Percentiles rank a stretch among this genome's conserved stretches.
Conservation (phyloP, 768 basidiomycete genomes). For the Ramaria sp. region DNA sequence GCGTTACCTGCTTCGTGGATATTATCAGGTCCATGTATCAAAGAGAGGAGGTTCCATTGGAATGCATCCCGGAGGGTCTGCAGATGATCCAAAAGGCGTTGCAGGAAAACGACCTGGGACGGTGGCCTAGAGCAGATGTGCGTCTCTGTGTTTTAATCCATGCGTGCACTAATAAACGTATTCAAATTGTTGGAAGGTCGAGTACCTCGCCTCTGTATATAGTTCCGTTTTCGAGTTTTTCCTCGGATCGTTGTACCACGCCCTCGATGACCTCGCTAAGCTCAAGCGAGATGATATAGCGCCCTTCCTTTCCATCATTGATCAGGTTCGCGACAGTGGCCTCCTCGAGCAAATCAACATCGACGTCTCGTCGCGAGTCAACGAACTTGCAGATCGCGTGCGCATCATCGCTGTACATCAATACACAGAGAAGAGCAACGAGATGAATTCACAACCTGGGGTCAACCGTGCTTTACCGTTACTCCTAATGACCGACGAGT, state of each 20-base stretch:
- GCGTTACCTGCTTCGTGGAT: conserved; percentile 72
- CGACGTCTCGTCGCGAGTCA: conserved; percentile 56
- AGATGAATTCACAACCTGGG: conserved; percentile 58
- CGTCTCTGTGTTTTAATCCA: conserved; percentile 22
- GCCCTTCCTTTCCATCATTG: conserved; percentile 55
- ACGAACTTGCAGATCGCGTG: conserved; percentile 58
- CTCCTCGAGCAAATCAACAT: conserved; percentile 65
- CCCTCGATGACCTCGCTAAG: conserved; percentile 65
- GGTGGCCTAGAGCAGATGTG: conserved; percentile 80
- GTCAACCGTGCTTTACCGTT: conserved; percentile 76
- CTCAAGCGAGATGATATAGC: conserved; percentile 63
- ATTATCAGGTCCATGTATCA: conserved; percentile 82
- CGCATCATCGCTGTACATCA: conserved; percentile 47
- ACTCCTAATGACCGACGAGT: conserved; percentile 75
- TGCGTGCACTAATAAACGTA: conserved; percentile 3
- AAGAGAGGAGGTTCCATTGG: conserved; percentile 82
- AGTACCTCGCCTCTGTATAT: conserved; percentile 57
- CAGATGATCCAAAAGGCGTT: conserved; percentile 60
- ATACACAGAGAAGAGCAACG: conserved; percentile 53
- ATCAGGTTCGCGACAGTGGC: conserved; percentile 57
- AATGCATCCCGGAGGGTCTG: conserved; percentile 88
- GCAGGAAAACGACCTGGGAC: conserved; percentile 56
- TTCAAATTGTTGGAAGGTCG: conserved; percentile 32
- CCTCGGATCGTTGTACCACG: conserved; percentile 73
- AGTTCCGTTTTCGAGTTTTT: conserved; percentile 78